Evolutionary conservation across 2,329 filamentous ascomycete genomes (phyloP), one percentile per base, ranked within the genome.

Genomic region (Phyllosticta citrichinensis): DNA sequence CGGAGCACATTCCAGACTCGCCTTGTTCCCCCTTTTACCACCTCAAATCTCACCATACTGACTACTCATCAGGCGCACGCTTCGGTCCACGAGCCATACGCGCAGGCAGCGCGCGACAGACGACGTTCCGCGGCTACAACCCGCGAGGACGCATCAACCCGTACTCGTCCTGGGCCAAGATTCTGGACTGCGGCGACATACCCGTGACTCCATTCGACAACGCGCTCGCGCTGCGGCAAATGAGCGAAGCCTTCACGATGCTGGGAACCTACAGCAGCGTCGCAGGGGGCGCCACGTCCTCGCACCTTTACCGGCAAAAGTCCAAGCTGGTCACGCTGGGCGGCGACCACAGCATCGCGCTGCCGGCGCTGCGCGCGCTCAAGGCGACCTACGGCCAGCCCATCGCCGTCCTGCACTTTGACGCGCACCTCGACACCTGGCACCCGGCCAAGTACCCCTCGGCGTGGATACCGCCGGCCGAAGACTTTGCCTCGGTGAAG

Each of bases 121-220:
- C 87, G 14, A 82, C 85, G 2, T 89, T 88, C 72, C 84, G 90
- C 52, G 88, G 87, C 69, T 91, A 88, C 81, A 96, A 96, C 74
- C 83, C 88, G 2, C 85, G 91, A 22, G 91, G 90, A 1, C 82
- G 81, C 50, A 81, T 96, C 66, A 97, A 96, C 73, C 91, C 92
- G 0, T 96, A 94, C 76, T 78, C 79, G 51, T 87, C 82, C 60
- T 93, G 88, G 87, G 88, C 89, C 0, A 84, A 78, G 50, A 84
- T 96, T 62, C 79, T 93, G 57, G 92, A 97, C 77, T 97, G 92
- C 73, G 92, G 92, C 55, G 92, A 96, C 71, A 91, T 96, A 61
- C 91, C 92, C 27, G 80, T 95, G 65, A 89, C 87, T 0, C 91
- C 91, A 0, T 87, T 95, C 67, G 91, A 96, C 76, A 96, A 96